These are phyloP conservation scores for Cephalotrichum gorgonifer DNA, from an alignment of 2,329 filamentous ascomycete species.

Conservation along the genomic window DNA sequence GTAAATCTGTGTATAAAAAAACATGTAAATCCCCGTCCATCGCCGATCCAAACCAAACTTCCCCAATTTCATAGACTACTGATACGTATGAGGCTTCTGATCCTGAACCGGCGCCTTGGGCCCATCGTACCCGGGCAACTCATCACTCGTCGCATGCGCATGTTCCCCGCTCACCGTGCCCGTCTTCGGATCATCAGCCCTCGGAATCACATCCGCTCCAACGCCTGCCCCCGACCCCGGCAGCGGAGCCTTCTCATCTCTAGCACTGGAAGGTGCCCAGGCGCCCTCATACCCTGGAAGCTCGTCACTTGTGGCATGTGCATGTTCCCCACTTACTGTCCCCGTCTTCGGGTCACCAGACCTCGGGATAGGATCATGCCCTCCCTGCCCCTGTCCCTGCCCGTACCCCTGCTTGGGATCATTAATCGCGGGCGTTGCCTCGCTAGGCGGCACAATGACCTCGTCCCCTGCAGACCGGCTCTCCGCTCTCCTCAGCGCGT, in stretches of 20 bases:
- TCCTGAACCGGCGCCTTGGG: neutral
- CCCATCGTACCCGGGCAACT: neutral
- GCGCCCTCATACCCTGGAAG: neutral
- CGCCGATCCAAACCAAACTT: no score
- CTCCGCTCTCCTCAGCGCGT: slow-evolving; percentile 3
- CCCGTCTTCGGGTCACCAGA: neutral
- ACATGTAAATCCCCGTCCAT: no score
- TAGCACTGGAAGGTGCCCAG: neutral
- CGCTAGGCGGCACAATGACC: neutral
- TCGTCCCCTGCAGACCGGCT: neutral
- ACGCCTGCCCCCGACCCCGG: neutral
- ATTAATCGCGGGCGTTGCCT: neutral
- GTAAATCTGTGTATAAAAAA: no score
- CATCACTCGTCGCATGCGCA: neutral
- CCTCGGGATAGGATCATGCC: neutral
- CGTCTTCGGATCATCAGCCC: neutral
- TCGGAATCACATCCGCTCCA: neutral
- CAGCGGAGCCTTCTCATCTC: neutral
- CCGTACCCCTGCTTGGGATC: neutral
- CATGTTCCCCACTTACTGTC: neutral
- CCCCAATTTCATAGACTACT: no score
- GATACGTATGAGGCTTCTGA: no score
- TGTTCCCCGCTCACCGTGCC: neutral
- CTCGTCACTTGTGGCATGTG: neutral
- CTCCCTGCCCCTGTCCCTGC: neutral